Percentiles rank a stretch among this genome's conserved stretches.
Evolutionary conservation across 805 yeast genomes (phyloP).

Genomic region (Pichia cabralensis): DNA sequence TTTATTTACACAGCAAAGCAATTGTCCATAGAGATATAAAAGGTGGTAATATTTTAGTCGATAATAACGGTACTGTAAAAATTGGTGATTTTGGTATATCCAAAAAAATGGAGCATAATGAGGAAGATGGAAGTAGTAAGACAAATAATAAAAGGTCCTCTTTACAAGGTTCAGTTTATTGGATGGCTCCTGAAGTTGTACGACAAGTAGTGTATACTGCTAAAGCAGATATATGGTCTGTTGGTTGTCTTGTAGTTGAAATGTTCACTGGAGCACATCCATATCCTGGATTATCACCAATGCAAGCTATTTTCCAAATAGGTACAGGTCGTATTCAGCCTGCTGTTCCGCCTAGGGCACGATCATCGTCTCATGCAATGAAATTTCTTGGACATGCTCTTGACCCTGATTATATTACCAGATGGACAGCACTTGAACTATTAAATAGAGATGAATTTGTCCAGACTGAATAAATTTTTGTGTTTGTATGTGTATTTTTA

Average conservation of each 20-base stretch:
- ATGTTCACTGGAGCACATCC: constrained; percentile 97
- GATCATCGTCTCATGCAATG: no score
- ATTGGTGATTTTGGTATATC: constrained; percentile 63
- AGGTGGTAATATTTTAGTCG: constrained; percentile 54
- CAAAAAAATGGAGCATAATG: constrained; percentile 18
- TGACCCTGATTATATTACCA: no score
- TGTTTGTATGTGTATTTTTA: no score
- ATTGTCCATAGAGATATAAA: constrained; percentile 57
- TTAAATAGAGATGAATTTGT: no score
- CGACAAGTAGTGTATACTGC: constrained; percentile 85
- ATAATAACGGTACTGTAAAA: constrained; percentile 51
- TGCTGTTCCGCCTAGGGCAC: constrained; percentile 67
- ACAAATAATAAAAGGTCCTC: constrained; percentile 54
- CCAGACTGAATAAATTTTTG: no score
- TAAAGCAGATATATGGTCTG: constrained; percentile 95
- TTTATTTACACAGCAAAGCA: constrained; percentile 45
- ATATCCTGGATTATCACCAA: constrained; percentile 86
- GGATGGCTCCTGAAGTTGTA: constrained; percentile 99
- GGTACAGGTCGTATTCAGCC: constrained; percentile 75
- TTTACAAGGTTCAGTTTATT: constrained; percentile 87
- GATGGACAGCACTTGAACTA: no score
- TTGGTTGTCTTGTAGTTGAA: constrained; percentile 88
- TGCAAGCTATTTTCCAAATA: constrained; percentile 93
- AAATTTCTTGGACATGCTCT: no score
- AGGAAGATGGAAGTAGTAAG: constrained; percentile 15